A percentile compares a stretch with the other conserved stretches of the same genome.
phyloP scores from a whole-genome alignment of 768 basidiomycete species.

The Tulasnella sp. region DNA sequence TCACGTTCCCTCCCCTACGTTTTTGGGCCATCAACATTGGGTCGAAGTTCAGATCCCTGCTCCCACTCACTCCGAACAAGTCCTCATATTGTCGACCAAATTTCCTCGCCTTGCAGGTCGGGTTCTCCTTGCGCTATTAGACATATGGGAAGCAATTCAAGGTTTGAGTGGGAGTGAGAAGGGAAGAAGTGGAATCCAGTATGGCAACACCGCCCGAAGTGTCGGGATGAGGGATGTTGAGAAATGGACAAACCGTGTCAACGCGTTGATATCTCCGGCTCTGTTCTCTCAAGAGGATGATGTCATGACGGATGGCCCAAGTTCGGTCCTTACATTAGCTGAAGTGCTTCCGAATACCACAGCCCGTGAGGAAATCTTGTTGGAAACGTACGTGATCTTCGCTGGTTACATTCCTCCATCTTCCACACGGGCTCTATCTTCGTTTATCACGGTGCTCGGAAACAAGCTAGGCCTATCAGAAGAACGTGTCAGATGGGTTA shows the following conservation, averaged over 20 bases:
- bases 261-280: constrained; percentile 41
- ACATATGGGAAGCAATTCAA: constrained; percentile 55
- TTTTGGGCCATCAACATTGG: constrained; percentile 81
- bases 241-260: constrained; percentile 69
- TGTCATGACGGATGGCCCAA: constrained; percentile 14
- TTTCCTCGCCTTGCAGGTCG: constrained; percentile 49
- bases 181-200: neutral
- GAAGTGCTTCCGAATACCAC: constrained; percentile 52
- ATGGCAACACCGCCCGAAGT: constrained; percentile 28
- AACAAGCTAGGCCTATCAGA: constrained; percentile 49
- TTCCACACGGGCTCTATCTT: constrained; percentile 8
- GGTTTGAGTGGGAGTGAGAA: constrained; percentile 32
- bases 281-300: neutral
- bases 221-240: constrained; percentile 69
- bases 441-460: constrained; percentile 43
- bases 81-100: constrained; percentile 49
- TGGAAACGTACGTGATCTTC: constrained; percentile 85
- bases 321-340: constrained; percentile 24
- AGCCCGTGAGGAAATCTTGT: constrained; percentile 75
- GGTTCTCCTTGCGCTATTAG: constrained; percentile 40
- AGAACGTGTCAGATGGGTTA: constrained; percentile 59
- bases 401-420: constrained; percentile 44
- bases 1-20: constrained; percentile 44
- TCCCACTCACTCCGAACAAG: constrained; percentile 55
- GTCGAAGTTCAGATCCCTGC: constrained; percentile 49